Conservation (phyloP, 345 rosid species). For the Eucalyptus brandiana region DNA sequence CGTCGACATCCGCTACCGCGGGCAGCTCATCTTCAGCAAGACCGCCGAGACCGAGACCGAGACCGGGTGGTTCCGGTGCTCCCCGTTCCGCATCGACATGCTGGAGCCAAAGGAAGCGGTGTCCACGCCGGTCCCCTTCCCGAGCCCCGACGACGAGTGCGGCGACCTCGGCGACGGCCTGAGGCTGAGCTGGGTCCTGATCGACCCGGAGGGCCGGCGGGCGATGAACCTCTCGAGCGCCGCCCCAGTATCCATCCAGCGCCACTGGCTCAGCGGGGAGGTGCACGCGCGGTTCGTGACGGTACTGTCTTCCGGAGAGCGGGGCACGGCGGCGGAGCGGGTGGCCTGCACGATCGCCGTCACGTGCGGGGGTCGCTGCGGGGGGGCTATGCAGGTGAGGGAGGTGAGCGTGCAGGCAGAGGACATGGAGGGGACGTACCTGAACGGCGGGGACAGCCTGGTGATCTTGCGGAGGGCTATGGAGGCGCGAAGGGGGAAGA, state of each 20-base stretch:
- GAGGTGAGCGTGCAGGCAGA: constrained; percentile 47
- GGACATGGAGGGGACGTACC: constrained; percentile 56
- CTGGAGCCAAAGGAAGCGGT: constrained; percentile 54
- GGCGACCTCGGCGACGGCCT: constrained; percentile 21
- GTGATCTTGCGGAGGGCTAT: constrained; percentile 27
- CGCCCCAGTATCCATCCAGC: constrained; percentile 46
- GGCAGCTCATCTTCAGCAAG: constrained; percentile 27
- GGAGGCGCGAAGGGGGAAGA: constrained; percentile 42
- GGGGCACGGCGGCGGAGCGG: constrained; percentile 12
- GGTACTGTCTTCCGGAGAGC: constrained; percentile 7
- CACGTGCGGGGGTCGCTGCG: constrained; percentile 29
- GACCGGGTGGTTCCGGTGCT: constrained; percentile 51
- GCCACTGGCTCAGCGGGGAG: constrained; percentile 75
- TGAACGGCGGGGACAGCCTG: constrained; percentile 60
- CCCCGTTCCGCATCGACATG: constrained; percentile 67
- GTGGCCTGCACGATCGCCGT: constrained; percentile 40
- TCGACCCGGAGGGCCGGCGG: constrained; percentile 38
- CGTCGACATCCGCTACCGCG: constrained; percentile 48
- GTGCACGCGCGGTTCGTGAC: constrained; percentile 39
- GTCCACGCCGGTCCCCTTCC: constrained; percentile 25
- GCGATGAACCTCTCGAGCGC: constrained; percentile 61
- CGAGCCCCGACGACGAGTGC: constrained; percentile 20
- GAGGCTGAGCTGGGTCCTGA: constrained; percentile 63
- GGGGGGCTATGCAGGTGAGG: constrained; percentile 56
- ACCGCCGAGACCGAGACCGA: constrained; percentile 48